Conservation (phyloP, 2,329 filamentous ascomycete species). For the Arthrobotrys entomopaga region DNA sequence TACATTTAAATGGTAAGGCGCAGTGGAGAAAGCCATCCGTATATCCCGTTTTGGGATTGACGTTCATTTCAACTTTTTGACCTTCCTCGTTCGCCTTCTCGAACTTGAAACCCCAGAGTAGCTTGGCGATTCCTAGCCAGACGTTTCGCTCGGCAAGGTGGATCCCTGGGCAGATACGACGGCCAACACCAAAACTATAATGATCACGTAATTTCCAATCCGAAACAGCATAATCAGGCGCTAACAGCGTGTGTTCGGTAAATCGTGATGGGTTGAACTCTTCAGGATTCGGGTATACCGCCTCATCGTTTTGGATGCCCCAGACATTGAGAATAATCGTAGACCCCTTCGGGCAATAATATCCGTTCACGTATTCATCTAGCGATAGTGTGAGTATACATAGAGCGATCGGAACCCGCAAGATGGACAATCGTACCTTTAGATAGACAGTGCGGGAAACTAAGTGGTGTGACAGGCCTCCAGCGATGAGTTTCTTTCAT, state of each 20-base stretch:
- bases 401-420: neutral
- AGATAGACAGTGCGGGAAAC: conserved; percentile 26
- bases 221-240: conserved; percentile 62
- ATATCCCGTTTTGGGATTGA: conserved; percentile 60
- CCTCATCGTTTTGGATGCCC: conserved; percentile 70
- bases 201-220: conserved; percentile 63
- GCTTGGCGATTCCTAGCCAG: conserved; percentile 65
- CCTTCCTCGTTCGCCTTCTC: conserved; percentile 52
- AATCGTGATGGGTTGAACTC: conserved; percentile 72
- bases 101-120: conserved; percentile 66
- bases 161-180: conserved; percentile 70
- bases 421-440: conserved; percentile 5
- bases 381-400: conserved; percentile 56
- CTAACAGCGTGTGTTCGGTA: conserved; percentile 72
- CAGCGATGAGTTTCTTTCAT: conserved; percentile 71
- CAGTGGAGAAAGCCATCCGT: conserved; percentile 61
- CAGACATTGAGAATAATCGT: conserved; percentile 67
- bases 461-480: conserved; percentile 67
- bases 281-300: conserved; percentile 72
- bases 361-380: conserved; percentile 68
- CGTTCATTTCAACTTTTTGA: conserved; percentile 55
- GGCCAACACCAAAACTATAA: conserved; percentile 69
- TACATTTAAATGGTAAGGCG: conserved; percentile 60
- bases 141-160: conserved; percentile 67
- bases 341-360: conserved; percentile 67